Base-by-base conservation (phyloP, 192 early-diverging fungal genomes). In the Coemansia aciculifera region DNA sequence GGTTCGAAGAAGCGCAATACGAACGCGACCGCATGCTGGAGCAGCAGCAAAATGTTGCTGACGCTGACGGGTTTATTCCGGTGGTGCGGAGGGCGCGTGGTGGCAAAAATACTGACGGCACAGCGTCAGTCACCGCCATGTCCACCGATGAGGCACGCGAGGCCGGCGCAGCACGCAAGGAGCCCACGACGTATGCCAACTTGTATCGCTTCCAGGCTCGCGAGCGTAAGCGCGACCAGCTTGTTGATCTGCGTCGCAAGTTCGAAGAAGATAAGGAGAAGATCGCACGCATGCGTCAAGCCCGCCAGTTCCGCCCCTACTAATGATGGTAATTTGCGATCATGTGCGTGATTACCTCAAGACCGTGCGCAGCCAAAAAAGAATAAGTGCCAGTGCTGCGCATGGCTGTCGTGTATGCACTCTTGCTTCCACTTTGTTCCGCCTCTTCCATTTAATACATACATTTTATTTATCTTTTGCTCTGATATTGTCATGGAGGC, bases 151-250 rank as follows among this genome's bases (percentile, higher is more conserved):
- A 86, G 56, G 80, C 82, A 75, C 64, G 68, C 81, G 63, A 89
- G 89, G 77, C 88, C 74, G 67, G 92, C 3, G 52, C 32, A 2
- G 64, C 61, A 67, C 75, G 95, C 89, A 90, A 93, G 85, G 87
- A 90, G 66, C 51, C 51, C 27, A 89, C 90, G 59, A 27, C 64
- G 59, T 84, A 94, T 52, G 86, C 87, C 24, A 91, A 98, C 84
- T 94, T 98, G 88, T 98, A 98, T 76, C 85, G 94, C 13, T 98
- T 98, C 89, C 96, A 98, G 85, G 86, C 94, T 87, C 87, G 94
- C 24, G 94, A 98, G 84, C 86, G 80, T 39, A 97, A 97, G 79
- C 85, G 90, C 49, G 89, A 94, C 75, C 90, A 98, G 90, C 86
- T 96, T 39, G 81, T 85, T 2, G 93, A 96, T 59, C 79, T 98